Base-by-base conservation (phyloP, 2,329 filamentous ascomycete species). In the Neonectria punicea region DNA sequence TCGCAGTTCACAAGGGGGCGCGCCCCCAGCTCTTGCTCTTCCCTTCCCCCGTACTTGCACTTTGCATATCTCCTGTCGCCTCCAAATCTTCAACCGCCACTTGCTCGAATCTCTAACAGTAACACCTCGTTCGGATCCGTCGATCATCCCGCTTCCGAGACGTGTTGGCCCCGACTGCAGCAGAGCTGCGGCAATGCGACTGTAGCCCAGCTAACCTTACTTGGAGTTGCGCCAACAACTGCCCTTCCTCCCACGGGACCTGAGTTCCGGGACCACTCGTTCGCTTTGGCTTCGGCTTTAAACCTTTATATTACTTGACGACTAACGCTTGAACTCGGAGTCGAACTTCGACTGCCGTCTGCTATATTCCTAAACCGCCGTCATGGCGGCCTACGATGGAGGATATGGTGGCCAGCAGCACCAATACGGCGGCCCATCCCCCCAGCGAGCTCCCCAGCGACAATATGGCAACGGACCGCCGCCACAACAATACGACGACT, bases 301-400 rank as follows among this genome's bases (percentile, higher is more conserved):
- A 59, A 53, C 44, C 47, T 43, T 39, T 25, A 34, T n/a, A 61
- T 28, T 50, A 50, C 25, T 28, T 49, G 13, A 46, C 53, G 53
- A 63, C 28, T 32, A 43, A 41, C 58, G 32, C 43, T 43, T 20
- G 44, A 36, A 70, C 43, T 30, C 13, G 28, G 36, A 54, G 28
- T 28, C 32, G 25, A 46, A 32, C 6, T 46, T 61, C 28, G 32
- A 61, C 32, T 30, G 36, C 34, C 30, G n/a, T 60, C 55, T 36
- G 16, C 57, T 36, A 53, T 57, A 49, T 44, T 13, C 39, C 5
- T 43, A 36, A 68, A 49, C 53, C 56, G 47, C 41, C 56, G 44
- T 34, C 16, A 88, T 88, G 86, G 83, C 85, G 44, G 51, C 61
- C 50, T 87, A 86, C 73, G 82, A 86, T 67, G 81, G 79, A 66